Evolutionary conservation across 2,329 filamentous ascomycete species (phyloP).

Genomic region (Penicillium concentricum): DNA sequence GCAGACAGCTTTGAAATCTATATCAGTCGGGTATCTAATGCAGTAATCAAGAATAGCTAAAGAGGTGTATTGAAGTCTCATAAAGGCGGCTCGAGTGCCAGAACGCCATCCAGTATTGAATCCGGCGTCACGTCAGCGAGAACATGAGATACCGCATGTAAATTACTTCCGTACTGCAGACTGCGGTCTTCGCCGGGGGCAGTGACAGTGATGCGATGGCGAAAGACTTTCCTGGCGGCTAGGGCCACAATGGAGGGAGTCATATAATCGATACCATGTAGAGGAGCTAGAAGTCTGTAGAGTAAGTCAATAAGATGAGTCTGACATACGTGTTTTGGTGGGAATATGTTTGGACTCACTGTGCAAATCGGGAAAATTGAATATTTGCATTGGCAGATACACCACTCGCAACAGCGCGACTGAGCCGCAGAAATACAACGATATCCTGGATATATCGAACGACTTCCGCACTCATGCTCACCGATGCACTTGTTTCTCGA

Average conservation of each 20-base stretch:
- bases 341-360: slow-evolving; percentile 37
- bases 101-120: slow-evolving; percentile 58
- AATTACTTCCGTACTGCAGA: slow-evolving; percentile 86
- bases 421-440: slow-evolving; percentile 79
- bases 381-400: slow-evolving; percentile 75
- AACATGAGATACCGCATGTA: slow-evolving; percentile 65
- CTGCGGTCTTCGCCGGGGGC: slow-evolving; percentile 73
- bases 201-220: slow-evolving; percentile 75
- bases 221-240: slow-evolving; percentile 81
- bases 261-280: slow-evolving; percentile 77
- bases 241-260: slow-evolving; percentile 81
- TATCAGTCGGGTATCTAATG: slow-evolving; percentile 2
- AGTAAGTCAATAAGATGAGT: neutral
- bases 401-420: slow-evolving; percentile 77
- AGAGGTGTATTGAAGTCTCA: slow-evolving; percentile 27
- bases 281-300: slow-evolving; percentile 61
- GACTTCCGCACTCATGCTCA: slow-evolving; percentile 72
- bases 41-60: neutral
- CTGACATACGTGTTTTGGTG: neutral
- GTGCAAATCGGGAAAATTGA: slow-evolving; percentile 69
- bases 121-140: slow-evolving; percentile 60
- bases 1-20: neutral
- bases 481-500: slow-evolving; percentile 56
- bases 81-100: slow-evolving; percentile 58
- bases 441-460: slow-evolving; percentile 84